Percentiles rank a stretch among this genome's conserved stretches.
These are phyloP conservation scores for Claviceps humidiphila DNA, from an alignment of 2,329 filamentous ascomycete genomes.

Conservation along the genomic window DNA sequence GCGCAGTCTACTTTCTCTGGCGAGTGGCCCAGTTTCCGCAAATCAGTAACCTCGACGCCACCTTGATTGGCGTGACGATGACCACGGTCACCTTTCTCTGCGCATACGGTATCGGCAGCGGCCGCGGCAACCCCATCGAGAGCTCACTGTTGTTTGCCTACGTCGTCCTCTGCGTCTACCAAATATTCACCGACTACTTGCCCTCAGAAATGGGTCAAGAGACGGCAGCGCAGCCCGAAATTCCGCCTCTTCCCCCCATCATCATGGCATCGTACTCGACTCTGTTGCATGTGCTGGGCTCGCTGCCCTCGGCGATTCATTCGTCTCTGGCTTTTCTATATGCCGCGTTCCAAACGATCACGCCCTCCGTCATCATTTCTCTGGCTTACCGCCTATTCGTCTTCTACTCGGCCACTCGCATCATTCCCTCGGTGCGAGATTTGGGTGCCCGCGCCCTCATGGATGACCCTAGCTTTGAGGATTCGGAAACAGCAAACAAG, in stretches of 20 bases:
- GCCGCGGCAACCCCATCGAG: conserved; percentile 87
- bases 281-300: conserved; percentile 68
- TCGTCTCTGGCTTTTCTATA: conserved; percentile 77
- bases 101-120: conserved; percentile 86
- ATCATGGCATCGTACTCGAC: conserved; percentile 98
- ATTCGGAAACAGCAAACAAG: conserved; percentile 68
- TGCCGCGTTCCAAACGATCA: conserved; percentile 89
- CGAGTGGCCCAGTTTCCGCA: conserved; percentile 86
- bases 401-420: conserved; percentile 87
- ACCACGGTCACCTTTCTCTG: conserved; percentile 88
- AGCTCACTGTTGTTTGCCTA: conserved; percentile 93
- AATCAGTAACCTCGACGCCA: conserved; percentile 83
- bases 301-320: conserved; percentile 70
- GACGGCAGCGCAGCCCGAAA: conserved; percentile 57
- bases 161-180: conserved; percentile 95
- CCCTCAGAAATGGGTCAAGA: conserved; percentile 53
- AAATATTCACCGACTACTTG: conserved; percentile 97
- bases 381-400: conserved; percentile 88
- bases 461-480: conserved; percentile 74
- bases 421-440: conserved; percentile 86
- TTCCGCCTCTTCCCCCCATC: conserved; percentile 90
- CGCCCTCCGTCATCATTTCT: conserved; percentile 89
- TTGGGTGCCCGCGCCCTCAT: conserved; percentile 71
- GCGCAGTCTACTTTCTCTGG: conserved; percentile 92
- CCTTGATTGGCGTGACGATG: conserved; percentile 82